Base-by-base conservation (phyloP, 148 eudicot genomes). In the Vaccinium macrocarpon region DNA sequence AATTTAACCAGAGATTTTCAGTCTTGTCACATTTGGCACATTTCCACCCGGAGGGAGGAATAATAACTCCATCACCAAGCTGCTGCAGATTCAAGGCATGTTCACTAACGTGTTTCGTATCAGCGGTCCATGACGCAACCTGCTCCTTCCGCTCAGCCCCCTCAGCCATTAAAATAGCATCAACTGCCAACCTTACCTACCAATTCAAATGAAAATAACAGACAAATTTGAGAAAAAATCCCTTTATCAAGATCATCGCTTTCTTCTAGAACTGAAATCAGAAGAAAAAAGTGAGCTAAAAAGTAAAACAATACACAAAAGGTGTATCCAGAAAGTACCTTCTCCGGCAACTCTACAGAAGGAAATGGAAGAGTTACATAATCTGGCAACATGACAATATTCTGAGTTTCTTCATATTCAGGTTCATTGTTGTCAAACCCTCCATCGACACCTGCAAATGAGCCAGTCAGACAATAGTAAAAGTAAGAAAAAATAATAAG, bases 11-110 rank as follows among this genome's bases (percentile, higher is more conserved):
- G 52, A 94, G 98, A 83, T 96, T 94, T 46, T 96, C 99, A 57
- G 96, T 92, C 90, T 96, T 95, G 82, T 96, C 95, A 86, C 99
- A 96, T 81, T 92, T 95, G 23, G 93, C 87, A 90, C 99, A 96
- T 85, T 92, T 96, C 99, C 98, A 96, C 3, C 99, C 98, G 35
- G 93, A 90, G 64, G 96, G 99, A 85, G 97, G 96, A 88, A 96
- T 85, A 84, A 81, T 72, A 78, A 93, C 89, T 61, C 93, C 99
- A 89, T 91, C 91, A 86, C 86, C 92, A 81, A 91, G 86, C 90
- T 96, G 99, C 76, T 87, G 89, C 89, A 96, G 87, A 88, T 88
- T 84, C 90, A 83, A 72, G 49, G 99, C 97, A 88, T 91, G 87
- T 85, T 90, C 86, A 91, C 99, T 96, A 70, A 90, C 84, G 82